Evolutionary conservation across 805 yeast genomes (phyloP).

Genomic region (Wickerhamiella musiphila): DNA sequence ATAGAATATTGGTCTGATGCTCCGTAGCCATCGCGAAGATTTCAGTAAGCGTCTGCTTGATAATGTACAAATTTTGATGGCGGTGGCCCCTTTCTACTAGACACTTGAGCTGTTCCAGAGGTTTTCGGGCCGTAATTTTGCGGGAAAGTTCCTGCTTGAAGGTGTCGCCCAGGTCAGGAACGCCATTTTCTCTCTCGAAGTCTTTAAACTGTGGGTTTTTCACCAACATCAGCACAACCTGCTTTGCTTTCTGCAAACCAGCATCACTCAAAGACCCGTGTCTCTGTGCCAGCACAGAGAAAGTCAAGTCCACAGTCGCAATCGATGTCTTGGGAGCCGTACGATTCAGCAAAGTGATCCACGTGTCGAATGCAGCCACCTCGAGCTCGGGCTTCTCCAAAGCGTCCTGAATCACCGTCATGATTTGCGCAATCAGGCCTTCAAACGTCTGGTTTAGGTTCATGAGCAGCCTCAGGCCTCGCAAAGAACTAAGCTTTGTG

Average conservation of each 20-base stretch:
- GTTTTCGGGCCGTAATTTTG: not conserved
- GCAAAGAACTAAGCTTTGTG: conserved; percentile 52
- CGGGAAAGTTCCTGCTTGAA: not conserved
- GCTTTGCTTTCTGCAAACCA: too few relatives aligned
- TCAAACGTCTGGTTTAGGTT: conserved; percentile 37
- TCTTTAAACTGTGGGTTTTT: not conserved
- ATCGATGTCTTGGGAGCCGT: conserved; percentile 41
- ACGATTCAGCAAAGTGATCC: conserved; percentile 43
- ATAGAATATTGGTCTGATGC: conserved; percentile 5
- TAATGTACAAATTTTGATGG: conserved; percentile 10
- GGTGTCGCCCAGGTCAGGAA: not conserved
- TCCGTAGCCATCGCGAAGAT: conserved; percentile 8
- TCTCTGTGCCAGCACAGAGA: conserved; percentile 59
- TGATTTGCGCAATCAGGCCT: conserved; percentile 66
- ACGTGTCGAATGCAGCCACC: conserved; percentile 43
- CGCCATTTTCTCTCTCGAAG: not conserved
- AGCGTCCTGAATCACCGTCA: conserved; percentile 70
- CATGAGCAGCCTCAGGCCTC: conserved; percentile 57
- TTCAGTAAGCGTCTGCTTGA: conserved; percentile 13
- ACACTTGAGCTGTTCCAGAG: too few relatives aligned
- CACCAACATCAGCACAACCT: not conserved
- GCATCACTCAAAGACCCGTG: too few relatives aligned
- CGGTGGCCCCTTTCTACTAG: too few relatives aligned
- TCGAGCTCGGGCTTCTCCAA: conserved; percentile 46
- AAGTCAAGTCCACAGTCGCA: conserved; percentile 53